Conservation (phyloP, 495 filamentous ascomycete species). For the Trichoderma gamsii region DNA sequence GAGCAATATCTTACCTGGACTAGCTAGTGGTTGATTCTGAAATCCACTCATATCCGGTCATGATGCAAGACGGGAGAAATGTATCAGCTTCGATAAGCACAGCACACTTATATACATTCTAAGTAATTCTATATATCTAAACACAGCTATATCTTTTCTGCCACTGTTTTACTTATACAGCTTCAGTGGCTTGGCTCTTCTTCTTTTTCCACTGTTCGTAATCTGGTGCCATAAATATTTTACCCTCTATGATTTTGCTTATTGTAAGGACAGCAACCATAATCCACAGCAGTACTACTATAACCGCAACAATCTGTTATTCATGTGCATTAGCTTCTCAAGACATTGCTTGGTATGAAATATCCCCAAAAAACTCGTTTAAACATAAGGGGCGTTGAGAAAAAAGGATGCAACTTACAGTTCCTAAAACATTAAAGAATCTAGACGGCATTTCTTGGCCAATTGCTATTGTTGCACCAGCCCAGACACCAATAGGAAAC, state of each 20-base stretch:
- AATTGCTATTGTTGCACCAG: constrained; percentile 43
- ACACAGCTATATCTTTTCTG: too few relatives aligned
- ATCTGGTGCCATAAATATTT: constrained; percentile 49
- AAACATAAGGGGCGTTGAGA: background rate
- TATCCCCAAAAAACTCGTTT: background rate
- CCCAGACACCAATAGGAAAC: constrained; percentile 54
- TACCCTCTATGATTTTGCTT: constrained; percentile 36
- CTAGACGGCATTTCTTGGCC: constrained; percentile 44
- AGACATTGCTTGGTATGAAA: background rate
- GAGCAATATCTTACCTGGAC: too few relatives aligned
- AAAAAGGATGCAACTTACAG: constrained; percentile 34
- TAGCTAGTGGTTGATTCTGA: too few relatives aligned
- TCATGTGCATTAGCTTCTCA: background rate
- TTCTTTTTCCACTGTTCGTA: constrained; percentile 33
- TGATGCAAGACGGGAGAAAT: too few relatives aligned
- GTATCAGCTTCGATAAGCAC: too few relatives aligned
- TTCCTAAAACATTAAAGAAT: constrained; percentile 50
- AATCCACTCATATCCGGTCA: too few relatives aligned
- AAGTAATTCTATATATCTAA: too few relatives aligned
- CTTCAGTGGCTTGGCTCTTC: background rate
- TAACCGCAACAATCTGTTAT: constrained; percentile 38
- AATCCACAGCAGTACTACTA: constrained; percentile 47
- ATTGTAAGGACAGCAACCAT: constrained; percentile 42
- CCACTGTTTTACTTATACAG: background rate
- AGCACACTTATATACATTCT: too few relatives aligned